Base-by-base conservation (phyloP, 305 asterid genomes). In the Euphrasia arctica region DNA sequence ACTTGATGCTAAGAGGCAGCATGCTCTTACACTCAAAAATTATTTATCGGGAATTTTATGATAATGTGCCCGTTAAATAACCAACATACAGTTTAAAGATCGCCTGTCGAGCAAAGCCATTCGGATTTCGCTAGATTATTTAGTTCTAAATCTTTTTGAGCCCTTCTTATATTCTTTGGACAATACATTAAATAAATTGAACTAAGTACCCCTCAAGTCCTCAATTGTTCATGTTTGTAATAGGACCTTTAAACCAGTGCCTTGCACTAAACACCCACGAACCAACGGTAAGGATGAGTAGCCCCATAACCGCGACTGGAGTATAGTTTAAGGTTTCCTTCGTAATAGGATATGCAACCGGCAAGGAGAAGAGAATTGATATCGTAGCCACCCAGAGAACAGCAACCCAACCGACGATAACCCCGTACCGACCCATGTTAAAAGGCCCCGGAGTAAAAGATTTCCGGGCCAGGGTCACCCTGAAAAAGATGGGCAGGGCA, bases 241-340 rank as follows among this genome's bases (percentile, higher is more conserved):
- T 70, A 36, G 97, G 98, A n/a, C 98, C 98, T 84, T 63, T 89
- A 68, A 91, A 91, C 98, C 98, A 89, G 66, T 85, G 85, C 72
- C 97, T 74, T 42, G 87, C 96, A 62, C 85, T 78, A 2, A 87
- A 12, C 2, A 87, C 66, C 98, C 98, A 91, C 25, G 83, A 77
- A 42, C 77, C 70, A 57, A 89, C 83, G 0, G 75, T 66, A 14
- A 92, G 73, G 64, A 85, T 56, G 62, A 87, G 60, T 5, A 92
- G 84, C 47, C 97, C 97, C 51, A 91, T 95, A 13, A 92, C 95
- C 10, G 97, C 98, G 43, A 92, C 97, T 0, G 98, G 98, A 29
- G 98, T 92, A 62, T 89, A 92, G 80, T 92, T 92, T 63, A 92
- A 87, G 39, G 95, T 87, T 64, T 89, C 82, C 64, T 61, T 71